Conservation (phyloP, 257 asterid genomes). For the Coffea eugenioides region DNA sequence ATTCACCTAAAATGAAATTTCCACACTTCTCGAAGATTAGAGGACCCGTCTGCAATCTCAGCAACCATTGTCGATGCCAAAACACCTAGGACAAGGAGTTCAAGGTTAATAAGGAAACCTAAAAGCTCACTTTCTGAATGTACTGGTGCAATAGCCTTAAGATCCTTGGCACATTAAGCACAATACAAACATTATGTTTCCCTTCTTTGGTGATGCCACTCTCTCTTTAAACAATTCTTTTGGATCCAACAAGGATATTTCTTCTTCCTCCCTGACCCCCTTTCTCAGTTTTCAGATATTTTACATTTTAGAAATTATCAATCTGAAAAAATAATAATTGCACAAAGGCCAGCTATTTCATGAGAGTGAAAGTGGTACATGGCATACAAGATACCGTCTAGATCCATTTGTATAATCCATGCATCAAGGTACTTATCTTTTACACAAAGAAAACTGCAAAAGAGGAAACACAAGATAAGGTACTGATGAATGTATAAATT, state of each 20-base stretch:
- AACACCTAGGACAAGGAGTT: slow-evolving; percentile 41
- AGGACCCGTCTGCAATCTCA: slow-evolving; percentile 90
- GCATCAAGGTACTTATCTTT: background rate
- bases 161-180: background rate
- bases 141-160: background rate
- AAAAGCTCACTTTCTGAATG: background rate
- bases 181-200: background rate
- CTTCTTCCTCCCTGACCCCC: background rate
- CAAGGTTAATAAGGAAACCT: slow-evolving; percentile 9
- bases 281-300: too few relatives aligned
- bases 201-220: background rate
- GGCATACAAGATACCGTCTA: background rate
- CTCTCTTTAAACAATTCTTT: background rate
- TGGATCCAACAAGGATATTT: background rate
- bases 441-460: background rate
- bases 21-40: slow-evolving; percentile 95
- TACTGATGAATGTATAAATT: background rate
- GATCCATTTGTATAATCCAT: background rate
- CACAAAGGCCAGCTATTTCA: background rate
- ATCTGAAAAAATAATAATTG: background rate
- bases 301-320: background rate
- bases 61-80: slow-evolving; percentile 55
- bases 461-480: background rate
- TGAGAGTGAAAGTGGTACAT: background rate
- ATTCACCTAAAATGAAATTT: slow-evolving; percentile 58